Base-by-base conservation (phyloP, 2,329 filamentous ascomycete genomes). In the Pseudocercospora ulei region DNA sequence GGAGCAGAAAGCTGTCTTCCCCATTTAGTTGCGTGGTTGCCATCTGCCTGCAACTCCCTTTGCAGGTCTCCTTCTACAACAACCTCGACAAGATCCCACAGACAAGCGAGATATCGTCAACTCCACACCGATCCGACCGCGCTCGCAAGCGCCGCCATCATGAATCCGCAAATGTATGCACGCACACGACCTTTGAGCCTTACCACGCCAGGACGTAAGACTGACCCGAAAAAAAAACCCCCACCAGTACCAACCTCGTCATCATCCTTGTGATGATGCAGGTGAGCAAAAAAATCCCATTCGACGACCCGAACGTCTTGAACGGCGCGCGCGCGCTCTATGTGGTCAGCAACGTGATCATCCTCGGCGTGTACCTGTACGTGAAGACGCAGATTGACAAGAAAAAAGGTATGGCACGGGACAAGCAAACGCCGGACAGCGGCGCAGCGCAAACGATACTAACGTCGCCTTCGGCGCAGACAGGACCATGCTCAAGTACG, bases 241-340 rank as follows among this genome's bases (percentile, higher is more conserved):
- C n/a, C 9, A 46, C 38, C 65, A 93, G 86, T 58, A 84, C 82
- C 64, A 94, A 94, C 74, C 73, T 94, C 64, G 72, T 84, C 70
- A 86, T 94, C 78, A 87, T 93, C 69, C 76, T 94, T 55, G 82
- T 83, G 62, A 92, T 95, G 81, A 95, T 96, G 85, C 88, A 95
- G 73, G 82, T 93, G 46, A 82, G 86, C 56, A 96, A 96, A 76
- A 84, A 80, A 66, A 78, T 98, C 46, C 85, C 87, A 33, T 94
- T 96, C 58, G 88, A 96, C 18, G 80, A 96, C 60, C 85, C 76
- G n/a, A 70, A 73, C 47, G 75, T 80, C 31, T 68, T 82, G 41
- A 73, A 74, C 53, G 65, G 70, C 43, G 74, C 81, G 43, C 78
- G 78, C 56, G 71, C 64, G 24, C 62, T 78, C 48, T 82, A 82